Base-by-base conservation (phyloP, 1,284 basidiomycete species). In the Takashimella tepidaria region DNA sequence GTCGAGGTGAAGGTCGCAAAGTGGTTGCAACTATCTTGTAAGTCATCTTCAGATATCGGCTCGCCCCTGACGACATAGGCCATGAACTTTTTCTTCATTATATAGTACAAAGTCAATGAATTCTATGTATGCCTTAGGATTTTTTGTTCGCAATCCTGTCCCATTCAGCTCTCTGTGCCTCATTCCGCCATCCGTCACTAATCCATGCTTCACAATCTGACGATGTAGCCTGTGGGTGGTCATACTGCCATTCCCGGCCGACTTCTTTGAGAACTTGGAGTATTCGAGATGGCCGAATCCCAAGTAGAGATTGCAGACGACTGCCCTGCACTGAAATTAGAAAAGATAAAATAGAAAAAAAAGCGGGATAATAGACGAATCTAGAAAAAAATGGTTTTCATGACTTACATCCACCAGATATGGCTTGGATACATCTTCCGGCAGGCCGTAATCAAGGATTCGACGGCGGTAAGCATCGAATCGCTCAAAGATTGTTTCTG, bases 181-280 rank as follows among this genome's bases (percentile, higher is more conserved):
- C 51, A 3, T 62, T 61, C n/a, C 61, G 53, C 72, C 72, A 74
- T 51, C 53, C 43, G n/a, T 48, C 46, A 44, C 56, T 47, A 3
- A 97, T 74, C 89, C 88, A 95, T 21, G 68, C 68, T 25, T 79
- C 70, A 66, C 88, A 90, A 6, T 85, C 82, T 4, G 83, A 84
- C 63, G 82, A 82, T 1, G 82, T 82, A 0, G 79, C 80, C 1
- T 78, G 65, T 0, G 91, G 88, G 68, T 91, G 77, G 37, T 83
- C 84, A 11, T 96, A 79, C 68, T 92, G 90, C 89, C 89, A 95
- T 57, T 84, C 82, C 21, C 89, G 70, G 41, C 95, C 79, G 40
- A 79, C 80, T 19, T 79, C 74, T n/a, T 88, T 78, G 19, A 86
- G 80, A 22, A 79, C 73, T 24, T 82, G 80, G 5, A 85, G 82